Percentiles rank a stretch among this genome's conserved stretches.
phyloP scores from a whole-genome alignment of 208 protist genomes.

The Trypanosoma melophagium region DNA sequence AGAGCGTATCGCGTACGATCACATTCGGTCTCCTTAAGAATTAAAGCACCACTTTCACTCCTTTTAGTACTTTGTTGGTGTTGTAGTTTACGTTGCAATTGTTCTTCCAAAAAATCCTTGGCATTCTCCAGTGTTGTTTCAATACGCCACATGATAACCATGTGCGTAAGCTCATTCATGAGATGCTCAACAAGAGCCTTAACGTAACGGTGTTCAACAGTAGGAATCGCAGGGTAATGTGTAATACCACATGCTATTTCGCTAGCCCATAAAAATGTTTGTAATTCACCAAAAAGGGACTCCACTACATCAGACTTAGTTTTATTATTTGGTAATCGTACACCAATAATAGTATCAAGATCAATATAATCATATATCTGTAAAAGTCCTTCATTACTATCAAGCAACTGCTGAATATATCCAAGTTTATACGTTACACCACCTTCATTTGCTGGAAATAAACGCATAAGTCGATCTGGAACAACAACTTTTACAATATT shows the following conservation, averaged over 20 bases:
- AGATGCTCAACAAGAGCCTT: constrained; percentile 63
- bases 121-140: constrained; percentile 53
- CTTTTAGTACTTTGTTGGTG: background rate
- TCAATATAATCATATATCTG: constrained; percentile 80
- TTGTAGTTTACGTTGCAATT: constrained; percentile 2
- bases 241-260: constrained; percentile 35
- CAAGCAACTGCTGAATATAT: constrained; percentile 59
- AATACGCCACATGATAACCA: constrained; percentile 75
- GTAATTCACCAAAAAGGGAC: constrained; percentile 79
- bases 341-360: constrained; percentile 55
- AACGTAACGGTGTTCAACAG: constrained; percentile 38
- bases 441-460: constrained; percentile 66
- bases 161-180: constrained; percentile 76
- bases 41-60: background rate
- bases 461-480: constrained; percentile 48
- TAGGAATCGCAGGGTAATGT: constrained; percentile 32
- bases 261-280: constrained; percentile 66
- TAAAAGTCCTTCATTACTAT: constrained; percentile 77
- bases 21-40: constrained; percentile 23
- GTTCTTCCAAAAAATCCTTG: constrained; percentile 26
- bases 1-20: constrained; percentile 36
- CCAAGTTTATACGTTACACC: constrained; percentile 34
- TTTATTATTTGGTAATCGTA: constrained; percentile 67
- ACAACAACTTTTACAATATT: constrained; percentile 68
- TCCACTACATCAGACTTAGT: constrained; percentile 85